Conservation (phyloP, 306 rosid species). For the Luffa acutangula region DNA sequence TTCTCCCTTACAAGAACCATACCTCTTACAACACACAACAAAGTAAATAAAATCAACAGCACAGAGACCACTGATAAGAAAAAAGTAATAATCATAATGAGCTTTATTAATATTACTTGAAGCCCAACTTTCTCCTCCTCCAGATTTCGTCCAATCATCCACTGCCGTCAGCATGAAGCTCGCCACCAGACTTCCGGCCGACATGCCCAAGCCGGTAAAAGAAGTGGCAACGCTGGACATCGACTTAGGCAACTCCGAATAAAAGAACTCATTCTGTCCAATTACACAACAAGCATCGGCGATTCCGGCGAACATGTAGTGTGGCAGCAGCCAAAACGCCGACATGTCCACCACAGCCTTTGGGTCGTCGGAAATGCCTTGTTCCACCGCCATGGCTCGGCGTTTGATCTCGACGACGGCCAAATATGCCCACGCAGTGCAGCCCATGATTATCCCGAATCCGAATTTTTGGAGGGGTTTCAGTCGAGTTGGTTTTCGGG, state of each 20-base stretch:
- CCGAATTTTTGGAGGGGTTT: background rate
- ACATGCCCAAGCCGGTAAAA: background rate
- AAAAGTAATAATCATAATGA: slow-evolving; percentile 7
- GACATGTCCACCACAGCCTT: background rate
- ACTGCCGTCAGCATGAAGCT: background rate
- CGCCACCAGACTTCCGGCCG: slow-evolving; percentile 1
- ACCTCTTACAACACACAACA: background rate
- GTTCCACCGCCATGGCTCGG: background rate
- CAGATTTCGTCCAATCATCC: background rate
- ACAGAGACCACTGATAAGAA: background rate
- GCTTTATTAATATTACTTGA: slow-evolving; percentile 1
- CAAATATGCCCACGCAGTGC: background rate
- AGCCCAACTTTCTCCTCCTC: slow-evolving; percentile 4
- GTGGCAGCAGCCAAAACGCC: background rate
- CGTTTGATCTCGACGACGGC: background rate
- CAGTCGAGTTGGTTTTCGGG: background rate
- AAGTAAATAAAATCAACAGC: background rate
- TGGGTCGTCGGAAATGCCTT: background rate
- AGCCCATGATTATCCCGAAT: background rate
- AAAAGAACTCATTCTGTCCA: background rate
- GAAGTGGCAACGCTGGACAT: background rate
- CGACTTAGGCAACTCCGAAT: background rate
- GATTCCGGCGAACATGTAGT: background rate
- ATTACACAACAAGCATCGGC: background rate
- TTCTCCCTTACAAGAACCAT: background rate